Percentiles rank a stretch among this genome's conserved stretches.
These are phyloP conservation scores for Murraya koenigii DNA, from an alignment of 345 rosid species.

Conservation along the genomic window DNA sequence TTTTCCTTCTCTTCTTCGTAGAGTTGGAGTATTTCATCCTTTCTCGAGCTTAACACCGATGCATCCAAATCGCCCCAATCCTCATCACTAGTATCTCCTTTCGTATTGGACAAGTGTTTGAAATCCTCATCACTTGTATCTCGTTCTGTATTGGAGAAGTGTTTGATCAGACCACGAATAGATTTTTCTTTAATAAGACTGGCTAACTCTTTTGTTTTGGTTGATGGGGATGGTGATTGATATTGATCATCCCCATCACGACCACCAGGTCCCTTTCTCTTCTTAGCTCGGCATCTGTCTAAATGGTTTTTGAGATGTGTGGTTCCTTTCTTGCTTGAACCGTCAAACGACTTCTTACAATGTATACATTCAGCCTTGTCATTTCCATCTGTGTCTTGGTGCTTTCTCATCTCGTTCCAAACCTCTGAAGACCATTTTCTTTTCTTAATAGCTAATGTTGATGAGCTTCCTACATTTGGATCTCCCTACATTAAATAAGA, in stretches of 20 bases:
- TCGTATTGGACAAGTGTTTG: neutral
- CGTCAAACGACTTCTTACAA: neutral
- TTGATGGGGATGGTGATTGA: too few relatives aligned
- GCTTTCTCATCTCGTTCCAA: neutral
- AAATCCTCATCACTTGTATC: too few relatives aligned
- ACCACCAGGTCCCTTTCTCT: too few relatives aligned
- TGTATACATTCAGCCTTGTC: neutral
- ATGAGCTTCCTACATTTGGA: too few relatives aligned
- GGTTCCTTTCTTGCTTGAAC: slow-evolving; percentile 1
- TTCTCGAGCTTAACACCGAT: neutral
- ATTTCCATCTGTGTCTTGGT: neutral
- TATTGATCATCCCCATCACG: neutral
- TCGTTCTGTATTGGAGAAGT: neutral
- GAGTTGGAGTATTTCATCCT: neutral
- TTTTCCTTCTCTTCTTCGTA: neutral
- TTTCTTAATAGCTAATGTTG: neutral
- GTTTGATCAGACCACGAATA: neutral
- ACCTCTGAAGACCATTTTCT: neutral
- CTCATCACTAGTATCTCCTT: neutral
- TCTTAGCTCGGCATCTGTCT: neutral
- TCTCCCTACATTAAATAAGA: too few relatives aligned
- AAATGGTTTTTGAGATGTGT: neutral
- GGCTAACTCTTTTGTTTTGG: too few relatives aligned
- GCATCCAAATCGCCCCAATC: neutral
- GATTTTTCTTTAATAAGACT: neutral